Evolutionary conservation across 2,329 filamentous ascomycete genomes (phyloP).

Genomic region (Exophiala sideris): DNA sequence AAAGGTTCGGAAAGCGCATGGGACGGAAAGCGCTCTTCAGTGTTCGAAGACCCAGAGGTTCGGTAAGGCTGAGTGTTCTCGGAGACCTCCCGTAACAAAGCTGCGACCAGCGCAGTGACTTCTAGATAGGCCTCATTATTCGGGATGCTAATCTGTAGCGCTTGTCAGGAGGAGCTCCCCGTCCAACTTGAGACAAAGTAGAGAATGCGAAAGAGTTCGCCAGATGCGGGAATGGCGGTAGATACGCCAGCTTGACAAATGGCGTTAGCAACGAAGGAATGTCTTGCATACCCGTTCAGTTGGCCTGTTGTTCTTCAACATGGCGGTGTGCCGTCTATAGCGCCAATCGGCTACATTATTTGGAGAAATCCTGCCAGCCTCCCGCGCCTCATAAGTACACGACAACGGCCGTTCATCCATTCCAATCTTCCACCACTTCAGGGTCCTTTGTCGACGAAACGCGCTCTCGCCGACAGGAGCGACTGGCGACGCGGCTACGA

Average conservation of each 20-base stretch:
- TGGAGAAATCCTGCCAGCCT: constrained; percentile 27
- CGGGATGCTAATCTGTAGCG: constrained; percentile 5
- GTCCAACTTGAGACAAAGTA: background rate
- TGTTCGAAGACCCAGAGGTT: constrained; percentile 41
- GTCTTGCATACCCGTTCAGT: constrained; percentile 28
- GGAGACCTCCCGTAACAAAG: constrained; percentile 24
- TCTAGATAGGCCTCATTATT: constrained; percentile 17
- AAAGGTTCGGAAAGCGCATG: constrained; percentile 41
- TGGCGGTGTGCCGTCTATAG: constrained; percentile 29
- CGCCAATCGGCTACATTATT: constrained; percentile 35
- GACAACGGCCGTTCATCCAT: constrained; percentile 42
- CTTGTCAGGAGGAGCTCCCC: constrained; percentile 13
- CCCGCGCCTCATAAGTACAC: constrained; percentile 29
- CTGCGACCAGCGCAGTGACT: constrained; percentile 28
- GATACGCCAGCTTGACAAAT: constrained; percentile 12
- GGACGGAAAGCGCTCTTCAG: constrained; percentile 46
- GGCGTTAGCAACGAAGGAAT: constrained; percentile 21
- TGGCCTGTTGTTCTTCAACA: constrained; percentile 24
- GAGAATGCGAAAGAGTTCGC: constrained; percentile 1
- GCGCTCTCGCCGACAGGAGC: constrained; percentile 40
- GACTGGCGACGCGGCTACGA: constrained; percentile 41
- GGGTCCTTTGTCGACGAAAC: constrained; percentile 42
- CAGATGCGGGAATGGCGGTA: constrained; percentile 7
- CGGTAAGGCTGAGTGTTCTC: constrained; percentile 17
- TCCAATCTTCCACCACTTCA: constrained; percentile 41